Evolutionary conservation across 768 basidiomycete genomes (phyloP), one percentile per base, ranked within the genome.

Genomic region (Tulasnella sp.): DNA sequence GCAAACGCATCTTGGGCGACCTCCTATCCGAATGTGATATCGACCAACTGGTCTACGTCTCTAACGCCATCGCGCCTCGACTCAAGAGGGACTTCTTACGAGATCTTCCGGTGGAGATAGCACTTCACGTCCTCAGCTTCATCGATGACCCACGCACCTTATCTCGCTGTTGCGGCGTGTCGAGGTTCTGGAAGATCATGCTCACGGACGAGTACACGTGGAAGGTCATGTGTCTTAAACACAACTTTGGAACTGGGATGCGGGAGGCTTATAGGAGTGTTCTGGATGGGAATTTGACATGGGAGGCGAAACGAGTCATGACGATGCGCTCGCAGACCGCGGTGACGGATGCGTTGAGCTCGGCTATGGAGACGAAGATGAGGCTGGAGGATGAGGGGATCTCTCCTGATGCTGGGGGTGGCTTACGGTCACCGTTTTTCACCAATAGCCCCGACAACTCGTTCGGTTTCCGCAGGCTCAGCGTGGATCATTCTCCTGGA

Each of bases 131-230:
- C 56, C 76, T 96, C 34, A 71, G 77, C 58, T 93, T 83, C 69
- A 75, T 95, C 44, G 82, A 90, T 58, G 85, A 90, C 47, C 83
- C 87, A 0, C 73, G 73, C 44, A 83, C 85, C 0, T 80, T 96
- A 9, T 75, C 81, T 0, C 74, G 88, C 10, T 85, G 85, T 0
- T 75, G 78, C 42, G 76, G 78, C 32, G 93, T 94, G 27, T 85
- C 83, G 65, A 73, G 75, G 55, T 75, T 77, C 51, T 97, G 94
- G 94, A 72, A 77, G 13, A 71, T 69, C 15, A 76, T 96, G 4
- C 76, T 84, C 5, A 71, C 76, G 47, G 91, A 92, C 66, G 89
- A 94, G 64, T 77, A 74, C 63, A 74, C 88, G 10, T 97, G 93
- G 94, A 83, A 80, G 70, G 66, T 76, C 10, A 80, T 95, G 81